Conservation (phyloP, 2,329 filamentous ascomycete species). For the Colletotrichum cuscutae region DNA sequence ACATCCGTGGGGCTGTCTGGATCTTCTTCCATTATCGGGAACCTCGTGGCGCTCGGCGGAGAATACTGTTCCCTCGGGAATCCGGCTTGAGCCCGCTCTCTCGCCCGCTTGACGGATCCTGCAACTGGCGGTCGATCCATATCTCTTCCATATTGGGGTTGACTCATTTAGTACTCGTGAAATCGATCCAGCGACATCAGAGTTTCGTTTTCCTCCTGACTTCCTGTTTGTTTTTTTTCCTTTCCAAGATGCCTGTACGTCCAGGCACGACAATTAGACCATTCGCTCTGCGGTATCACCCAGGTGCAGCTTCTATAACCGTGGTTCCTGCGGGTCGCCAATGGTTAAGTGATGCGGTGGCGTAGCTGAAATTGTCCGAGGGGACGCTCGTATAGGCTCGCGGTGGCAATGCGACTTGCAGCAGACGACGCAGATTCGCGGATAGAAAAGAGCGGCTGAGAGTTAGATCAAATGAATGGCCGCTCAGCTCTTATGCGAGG, state of each 20-base stretch:
- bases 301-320: slow-evolving; percentile 17
- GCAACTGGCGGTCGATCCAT: slow-evolving; percentile 59
- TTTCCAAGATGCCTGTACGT: slow-evolving; percentile 24
- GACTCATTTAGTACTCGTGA: slow-evolving; percentile 61
- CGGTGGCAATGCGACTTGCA: slow-evolving; percentile 9
- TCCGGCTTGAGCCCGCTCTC: slow-evolving; percentile 62
- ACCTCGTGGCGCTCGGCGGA: slow-evolving; percentile 41
- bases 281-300: slow-evolving; percentile 28
- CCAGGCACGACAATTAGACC: slow-evolving; percentile 24
- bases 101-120: slow-evolving; percentile 64
- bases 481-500: slow-evolving; percentile 30
- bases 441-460: slow-evolving; percentile 21
- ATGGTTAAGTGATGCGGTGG: slow-evolving; percentile 10
- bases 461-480: slow-evolving; percentile 30
- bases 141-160: slow-evolving; percentile 62
- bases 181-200: slow-evolving; percentile 39
- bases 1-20: slow-evolving; percentile 33
- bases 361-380: slow-evolving; percentile 28
- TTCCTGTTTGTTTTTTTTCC: slow-evolving; percentile 37
- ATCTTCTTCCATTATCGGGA: slow-evolving; percentile 30
- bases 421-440: slow-evolving; percentile 20
- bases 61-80: slow-evolving; percentile 39
- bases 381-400: slow-evolving; percentile 39
- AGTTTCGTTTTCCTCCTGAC: slow-evolving; percentile 25
- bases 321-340: slow-evolving; percentile 23